phyloP scores from a whole-genome alignment of 2,329 filamentous ascomycete species.

The Thelonectria rubi region DNA sequence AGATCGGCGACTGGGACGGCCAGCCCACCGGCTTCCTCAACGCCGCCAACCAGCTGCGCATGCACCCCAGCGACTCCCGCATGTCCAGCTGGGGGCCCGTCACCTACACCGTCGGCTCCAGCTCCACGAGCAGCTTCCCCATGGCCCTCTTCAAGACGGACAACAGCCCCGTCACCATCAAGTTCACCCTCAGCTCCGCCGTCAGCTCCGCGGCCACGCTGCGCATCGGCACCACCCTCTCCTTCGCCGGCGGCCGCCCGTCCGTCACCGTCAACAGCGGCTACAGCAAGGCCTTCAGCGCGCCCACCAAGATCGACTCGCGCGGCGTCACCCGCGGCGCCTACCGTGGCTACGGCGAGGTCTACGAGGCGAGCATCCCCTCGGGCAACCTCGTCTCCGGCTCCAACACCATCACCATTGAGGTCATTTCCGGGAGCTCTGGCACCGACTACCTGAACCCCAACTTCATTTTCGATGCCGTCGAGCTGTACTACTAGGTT shows the following conservation, averaged over 20 bases:
- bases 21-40: conserved; percentile 72
- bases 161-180: conserved; percentile 69
- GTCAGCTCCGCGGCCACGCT: conserved; percentile 64
- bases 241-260: conserved; percentile 68
- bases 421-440: conserved; percentile 65
- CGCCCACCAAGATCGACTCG: conserved; percentile 70
- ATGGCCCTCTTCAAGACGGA: conserved; percentile 72
- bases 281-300: conserved; percentile 56
- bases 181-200: conserved; percentile 62
- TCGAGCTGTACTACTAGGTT: conserved; percentile 40
- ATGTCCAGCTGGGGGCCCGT: conserved; percentile 69
- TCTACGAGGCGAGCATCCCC: conserved; percentile 70
- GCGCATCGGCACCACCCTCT: conserved; percentile 70
- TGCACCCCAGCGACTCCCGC: conserved; percentile 73
- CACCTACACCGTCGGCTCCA: conserved; percentile 70
- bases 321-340: conserved; percentile 72
- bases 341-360: conserved; percentile 70
- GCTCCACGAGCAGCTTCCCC: conserved; percentile 62
- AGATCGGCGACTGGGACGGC: conserved; percentile 73
- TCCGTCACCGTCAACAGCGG: conserved; percentile 63
- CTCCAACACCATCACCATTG: conserved; percentile 70
- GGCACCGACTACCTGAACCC: conserved; percentile 65
- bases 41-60: conserved; percentile 71
- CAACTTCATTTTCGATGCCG: conserved; percentile 54
- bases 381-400: conserved; percentile 67